Percentiles rank a stretch among this genome's conserved stretches.
Evolutionary conservation across 768 basidiomycete genomes (phyloP).

Genomic region (Boletus subcaerulescens): DNA sequence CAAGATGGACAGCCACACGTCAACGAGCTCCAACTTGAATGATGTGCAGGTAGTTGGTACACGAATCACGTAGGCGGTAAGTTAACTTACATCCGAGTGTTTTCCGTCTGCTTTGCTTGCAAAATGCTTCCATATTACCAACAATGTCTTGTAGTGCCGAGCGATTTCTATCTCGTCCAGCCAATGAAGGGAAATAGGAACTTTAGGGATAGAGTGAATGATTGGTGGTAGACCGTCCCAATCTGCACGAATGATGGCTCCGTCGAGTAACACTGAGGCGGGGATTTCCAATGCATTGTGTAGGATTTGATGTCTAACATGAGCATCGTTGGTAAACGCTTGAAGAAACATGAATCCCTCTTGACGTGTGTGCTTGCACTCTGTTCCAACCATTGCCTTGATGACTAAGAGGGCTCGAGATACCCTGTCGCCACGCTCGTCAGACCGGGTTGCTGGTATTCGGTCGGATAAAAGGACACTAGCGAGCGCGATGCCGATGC

Average conservation of each 20-base stretch:
- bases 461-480: slow-evolving; percentile 34
- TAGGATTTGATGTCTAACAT: slow-evolving; percentile 3
- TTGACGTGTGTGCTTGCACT: slow-evolving; percentile 22
- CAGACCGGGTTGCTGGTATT: background rate
- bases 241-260: slow-evolving; percentile 35
- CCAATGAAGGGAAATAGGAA: slow-evolving; percentile 28
- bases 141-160: slow-evolving; percentile 37
- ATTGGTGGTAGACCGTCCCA: slow-evolving; percentile 24
- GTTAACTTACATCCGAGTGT: slow-evolving; percentile 26
- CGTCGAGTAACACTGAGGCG: slow-evolving; percentile 42
- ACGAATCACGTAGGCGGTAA: background rate
- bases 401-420: slow-evolving; percentile 38
- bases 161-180: slow-evolving; percentile 40
- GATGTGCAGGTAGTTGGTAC: slow-evolving; percentile 2
- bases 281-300: slow-evolving; percentile 23
- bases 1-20: slow-evolving; percentile 57
- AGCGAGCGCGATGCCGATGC: slow-evolving; percentile 43
- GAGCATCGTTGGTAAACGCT: slow-evolving; percentile 31
- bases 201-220: slow-evolving; percentile 26
- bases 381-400: slow-evolving; percentile 35
- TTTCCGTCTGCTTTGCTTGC: slow-evolving; percentile 18
- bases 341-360: slow-evolving; percentile 37
- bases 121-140: slow-evolving; percentile 37
- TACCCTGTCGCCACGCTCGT: slow-evolving; percentile 23
- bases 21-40: slow-evolving; percentile 38